Conservation (phyloP, 805 yeast genomes). For the Lipomyces kockii region DNA sequence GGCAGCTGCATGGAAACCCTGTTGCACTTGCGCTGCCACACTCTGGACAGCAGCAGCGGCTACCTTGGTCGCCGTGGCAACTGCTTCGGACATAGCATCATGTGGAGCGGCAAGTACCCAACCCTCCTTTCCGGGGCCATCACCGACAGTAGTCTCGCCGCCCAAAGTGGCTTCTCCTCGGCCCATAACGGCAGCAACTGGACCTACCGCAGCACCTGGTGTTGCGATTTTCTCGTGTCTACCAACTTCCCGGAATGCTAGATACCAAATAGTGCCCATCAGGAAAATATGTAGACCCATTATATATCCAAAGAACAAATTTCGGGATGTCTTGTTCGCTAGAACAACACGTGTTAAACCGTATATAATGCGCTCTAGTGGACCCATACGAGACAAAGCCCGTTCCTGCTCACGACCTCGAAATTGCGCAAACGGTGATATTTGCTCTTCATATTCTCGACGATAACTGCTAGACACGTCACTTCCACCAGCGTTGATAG, state of each 20-base stretch:
- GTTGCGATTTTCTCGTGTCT: slow-evolving; percentile 22
- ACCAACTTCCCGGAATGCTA: slow-evolving; percentile 35
- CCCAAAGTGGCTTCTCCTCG: not conserved
- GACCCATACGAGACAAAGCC: slow-evolving; percentile 70
- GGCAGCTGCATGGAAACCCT: not conserved
- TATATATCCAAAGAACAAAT: slow-evolving; percentile 75
- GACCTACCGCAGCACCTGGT: slow-evolving; percentile 4
- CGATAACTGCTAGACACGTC: slow-evolving; percentile 54
- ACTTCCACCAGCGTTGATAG: slow-evolving; percentile 29
- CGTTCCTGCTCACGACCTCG: slow-evolving; percentile 77
- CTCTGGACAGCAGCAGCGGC: slow-evolving; percentile 1
- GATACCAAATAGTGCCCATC: slow-evolving; percentile 48
- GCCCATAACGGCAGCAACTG: slow-evolving; percentile 8
- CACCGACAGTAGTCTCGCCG: slow-evolving; percentile 2
- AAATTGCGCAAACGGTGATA: slow-evolving; percentile 84
- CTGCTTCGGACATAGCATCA: slow-evolving; percentile 4
- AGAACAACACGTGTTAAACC: slow-evolving; percentile 74
- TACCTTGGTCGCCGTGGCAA: slow-evolving; percentile 6
- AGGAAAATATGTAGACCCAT: slow-evolving; percentile 74
- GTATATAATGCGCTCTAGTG: slow-evolving; percentile 76
- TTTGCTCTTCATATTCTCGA: slow-evolving; percentile 69
- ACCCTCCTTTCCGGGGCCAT: slow-evolving; percentile 2
- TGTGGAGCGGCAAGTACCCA: slow-evolving; percentile 12
- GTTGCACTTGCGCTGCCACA: not conserved
- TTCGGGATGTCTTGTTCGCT: slow-evolving; percentile 72